Percentiles rank a stretch among this genome's conserved stretches.
These are phyloP conservation scores for Celoporthe dispersa DNA, from an alignment of 2,329 filamentous ascomycete species.

Conservation along the genomic window DNA sequence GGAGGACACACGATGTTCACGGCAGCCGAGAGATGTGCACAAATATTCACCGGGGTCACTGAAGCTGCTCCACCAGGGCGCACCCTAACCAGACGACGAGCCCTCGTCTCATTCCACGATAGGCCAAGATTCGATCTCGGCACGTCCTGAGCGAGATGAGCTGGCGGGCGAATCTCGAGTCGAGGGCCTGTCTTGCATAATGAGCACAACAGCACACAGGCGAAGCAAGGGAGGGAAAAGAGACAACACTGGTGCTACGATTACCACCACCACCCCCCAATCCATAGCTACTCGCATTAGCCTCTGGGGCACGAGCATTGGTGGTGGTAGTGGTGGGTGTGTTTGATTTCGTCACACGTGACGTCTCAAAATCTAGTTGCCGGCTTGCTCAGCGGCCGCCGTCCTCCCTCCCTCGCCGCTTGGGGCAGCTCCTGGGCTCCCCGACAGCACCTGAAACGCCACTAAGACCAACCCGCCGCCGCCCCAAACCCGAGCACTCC, in stretches of 20 bases:
- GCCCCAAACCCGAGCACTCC: background rate
- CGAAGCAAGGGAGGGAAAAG: background rate
- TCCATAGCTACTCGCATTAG: background rate
- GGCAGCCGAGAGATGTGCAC: background rate
- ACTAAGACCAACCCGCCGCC: background rate
- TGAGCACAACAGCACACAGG: background rate
- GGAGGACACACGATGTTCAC: background rate
- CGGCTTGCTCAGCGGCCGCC: background rate
- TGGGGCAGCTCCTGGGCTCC: background rate
- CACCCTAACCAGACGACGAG: background rate
- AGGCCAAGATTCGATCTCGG: slow-evolving; percentile 4
- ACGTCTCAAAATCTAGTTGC: background rate
- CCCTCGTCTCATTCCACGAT: background rate
- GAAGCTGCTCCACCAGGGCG: background rate
- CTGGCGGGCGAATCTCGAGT: background rate
- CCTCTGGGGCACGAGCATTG: background rate
- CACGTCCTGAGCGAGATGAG: background rate
- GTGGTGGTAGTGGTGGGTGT: background rate
- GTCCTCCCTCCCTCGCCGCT: background rate
- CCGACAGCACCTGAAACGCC: slow-evolving; percentile 11
- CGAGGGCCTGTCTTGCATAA: background rate
- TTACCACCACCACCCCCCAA: background rate
- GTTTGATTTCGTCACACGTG: slow-evolving; percentile 10
- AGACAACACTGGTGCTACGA: background rate
- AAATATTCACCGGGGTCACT: background rate